phyloP scores from a whole-genome alignment of 441 rosid species.

The Omphalea diandra region DNA sequence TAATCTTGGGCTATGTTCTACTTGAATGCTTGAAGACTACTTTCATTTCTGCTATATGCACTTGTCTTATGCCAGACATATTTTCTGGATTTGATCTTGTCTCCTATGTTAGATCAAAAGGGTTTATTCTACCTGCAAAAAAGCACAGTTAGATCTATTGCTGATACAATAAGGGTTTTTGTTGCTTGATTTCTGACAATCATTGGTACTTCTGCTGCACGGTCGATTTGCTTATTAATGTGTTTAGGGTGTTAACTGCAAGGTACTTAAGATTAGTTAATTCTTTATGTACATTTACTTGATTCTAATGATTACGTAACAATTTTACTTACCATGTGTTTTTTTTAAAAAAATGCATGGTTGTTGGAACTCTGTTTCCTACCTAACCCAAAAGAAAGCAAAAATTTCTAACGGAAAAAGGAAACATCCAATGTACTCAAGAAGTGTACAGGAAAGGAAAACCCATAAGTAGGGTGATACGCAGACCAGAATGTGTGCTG shows the following conservation, averaged over 20 bases:
- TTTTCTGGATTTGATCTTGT: no score
- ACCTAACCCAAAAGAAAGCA: not conserved
- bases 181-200: not conserved
- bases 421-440: not conserved
- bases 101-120: no score
- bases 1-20: not conserved
- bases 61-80: no score
- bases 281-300: no score
- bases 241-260: not conserved
- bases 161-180: not conserved
- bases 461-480: no score
- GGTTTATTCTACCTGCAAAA: no score
- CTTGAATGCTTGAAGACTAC: not conserved
- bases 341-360: no score
- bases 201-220: not conserved
- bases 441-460: not conserved
- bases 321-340: no score
- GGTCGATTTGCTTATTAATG: not conserved
- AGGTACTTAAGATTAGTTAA: not conserved
- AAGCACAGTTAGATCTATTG: not conserved
- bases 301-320: no score
- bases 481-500: no score
- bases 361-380: conserved; percentile 1
- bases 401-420: no score
- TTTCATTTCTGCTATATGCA: no score